These are phyloP conservation scores for Auriscalpium microsporum DNA, from an alignment of 768 basidiomycete genomes.

Conservation along the genomic window DNA sequence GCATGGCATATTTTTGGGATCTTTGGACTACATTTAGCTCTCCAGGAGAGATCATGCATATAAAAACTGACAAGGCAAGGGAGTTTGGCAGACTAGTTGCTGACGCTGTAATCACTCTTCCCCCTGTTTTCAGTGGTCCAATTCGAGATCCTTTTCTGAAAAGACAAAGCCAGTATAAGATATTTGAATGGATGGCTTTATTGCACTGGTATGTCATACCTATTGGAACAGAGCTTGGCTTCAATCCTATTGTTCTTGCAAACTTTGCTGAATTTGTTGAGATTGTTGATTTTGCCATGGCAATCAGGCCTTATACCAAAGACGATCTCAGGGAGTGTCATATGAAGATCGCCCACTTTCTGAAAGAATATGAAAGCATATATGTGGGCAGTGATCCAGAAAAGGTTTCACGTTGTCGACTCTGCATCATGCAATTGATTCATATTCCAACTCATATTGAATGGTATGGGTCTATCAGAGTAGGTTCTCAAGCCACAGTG, in stretches of 20 bases:
- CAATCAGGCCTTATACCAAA: background rate
- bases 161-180: background rate
- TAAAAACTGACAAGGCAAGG: background rate
- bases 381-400: background rate
- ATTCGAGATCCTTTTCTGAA: background rate
- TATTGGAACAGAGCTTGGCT: background rate
- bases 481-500: slow-evolving; percentile 11
- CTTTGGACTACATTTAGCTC: background rate
- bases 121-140: background rate
- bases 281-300: background rate
- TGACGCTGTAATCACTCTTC: background rate
- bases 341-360: background rate
- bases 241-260: slow-evolving; percentile 6
- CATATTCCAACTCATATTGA: slow-evolving; percentile 16
- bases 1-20: background rate
- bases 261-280: slow-evolving; percentile 1
- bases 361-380: background rate
- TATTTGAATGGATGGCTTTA: background rate
- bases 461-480: slow-evolving; percentile 29
- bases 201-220: background rate
- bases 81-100: background rate
- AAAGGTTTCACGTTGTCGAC: background rate
- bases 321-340: background rate
- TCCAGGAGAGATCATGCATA: background rate
- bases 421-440: background rate